phyloP scores from a whole-genome alignment of 2,329 filamentous ascomycete species.

The Leptographium radiaticola region DNA sequence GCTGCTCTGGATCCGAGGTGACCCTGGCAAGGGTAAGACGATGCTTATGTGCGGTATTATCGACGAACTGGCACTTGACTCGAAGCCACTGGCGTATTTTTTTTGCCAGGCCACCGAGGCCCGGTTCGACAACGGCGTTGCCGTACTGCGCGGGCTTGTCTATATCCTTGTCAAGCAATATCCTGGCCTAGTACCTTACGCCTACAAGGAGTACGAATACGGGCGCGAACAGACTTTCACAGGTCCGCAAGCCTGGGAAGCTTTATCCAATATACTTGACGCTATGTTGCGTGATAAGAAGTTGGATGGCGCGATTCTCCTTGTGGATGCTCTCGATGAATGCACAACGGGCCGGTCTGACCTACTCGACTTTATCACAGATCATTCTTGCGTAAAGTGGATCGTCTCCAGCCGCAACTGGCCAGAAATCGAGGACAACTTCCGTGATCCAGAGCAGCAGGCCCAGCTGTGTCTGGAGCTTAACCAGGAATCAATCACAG shows the following conservation, averaged over 20 bases:
- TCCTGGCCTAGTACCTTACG: conserved; percentile 20
- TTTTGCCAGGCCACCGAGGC: conserved; percentile 21
- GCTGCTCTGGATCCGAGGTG: conserved; percentile 25
- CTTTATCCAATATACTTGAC: conserved; percentile 24
- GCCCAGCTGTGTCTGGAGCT: neutral
- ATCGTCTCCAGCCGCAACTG: conserved; percentile 29
- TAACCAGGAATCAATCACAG: neutral
- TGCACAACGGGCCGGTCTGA: conserved; percentile 16
- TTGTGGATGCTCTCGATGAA: conserved; percentile 33
- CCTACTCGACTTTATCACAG: conserved; percentile 23
- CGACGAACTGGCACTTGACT: conserved; percentile 15
- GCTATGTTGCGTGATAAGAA: conserved; percentile 27
- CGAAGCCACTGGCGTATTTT: conserved; percentile 14
- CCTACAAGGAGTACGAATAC: conserved; percentile 19
- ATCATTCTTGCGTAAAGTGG: conserved; percentile 22
- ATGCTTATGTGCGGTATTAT: conserved; percentile 28
- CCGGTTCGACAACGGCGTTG: conserved; percentile 16
- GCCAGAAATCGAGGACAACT: conserved; percentile 23
- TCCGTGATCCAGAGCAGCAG: no score
- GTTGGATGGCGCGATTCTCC: conserved; percentile 13
- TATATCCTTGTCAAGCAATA: conserved; percentile 16
- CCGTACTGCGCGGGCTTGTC: conserved; percentile 20
- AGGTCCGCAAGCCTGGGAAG: conserved; percentile 24
- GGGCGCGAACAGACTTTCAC: conserved; percentile 20
- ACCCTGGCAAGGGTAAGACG: conserved; percentile 30